Evolutionary conservation across 768 basidiomycete genomes (phyloP).

Genomic region (Suillus bovinus): DNA sequence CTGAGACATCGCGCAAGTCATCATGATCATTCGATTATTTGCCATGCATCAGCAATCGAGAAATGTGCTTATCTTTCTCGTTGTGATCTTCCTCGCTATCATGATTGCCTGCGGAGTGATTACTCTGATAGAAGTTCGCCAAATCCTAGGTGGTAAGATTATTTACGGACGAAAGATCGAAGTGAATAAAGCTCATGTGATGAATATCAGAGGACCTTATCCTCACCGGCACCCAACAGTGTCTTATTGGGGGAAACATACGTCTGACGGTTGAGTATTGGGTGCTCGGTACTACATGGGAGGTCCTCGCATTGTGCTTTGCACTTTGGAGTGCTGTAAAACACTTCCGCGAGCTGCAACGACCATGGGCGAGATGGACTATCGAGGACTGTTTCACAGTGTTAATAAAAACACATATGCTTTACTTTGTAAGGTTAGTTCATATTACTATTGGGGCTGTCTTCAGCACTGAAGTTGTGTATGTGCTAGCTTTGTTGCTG

Average conservation of each 20-base stretch:
- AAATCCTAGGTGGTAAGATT: neutral
- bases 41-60: conserved; percentile 1
- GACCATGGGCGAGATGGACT: neutral
- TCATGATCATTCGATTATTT: neutral
- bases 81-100: neutral
- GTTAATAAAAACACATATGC: neutral
- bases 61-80: neutral
- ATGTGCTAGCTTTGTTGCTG: neutral
- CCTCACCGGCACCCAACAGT: neutral
- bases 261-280: neutral
- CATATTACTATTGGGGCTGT: neutral
- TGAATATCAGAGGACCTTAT: neutral
- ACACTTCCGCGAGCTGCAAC: neutral
- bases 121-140: neutral
- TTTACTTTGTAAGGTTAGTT: conserved; percentile 1
- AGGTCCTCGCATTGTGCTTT: neutral
- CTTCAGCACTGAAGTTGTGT: neutral
- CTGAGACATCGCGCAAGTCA: neutral
- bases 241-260: neutral
- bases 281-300: neutral
- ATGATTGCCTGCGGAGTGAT: neutral
- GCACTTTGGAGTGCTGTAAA: neutral
- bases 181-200: neutral
- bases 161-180: neutral
- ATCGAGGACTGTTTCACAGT: neutral